A percentile compares a stretch with the other conserved stretches of the same genome.
Conservation (phyloP, 768 basidiomycete genomes). For the Sistotremastrum niveocremeum region DNA sequence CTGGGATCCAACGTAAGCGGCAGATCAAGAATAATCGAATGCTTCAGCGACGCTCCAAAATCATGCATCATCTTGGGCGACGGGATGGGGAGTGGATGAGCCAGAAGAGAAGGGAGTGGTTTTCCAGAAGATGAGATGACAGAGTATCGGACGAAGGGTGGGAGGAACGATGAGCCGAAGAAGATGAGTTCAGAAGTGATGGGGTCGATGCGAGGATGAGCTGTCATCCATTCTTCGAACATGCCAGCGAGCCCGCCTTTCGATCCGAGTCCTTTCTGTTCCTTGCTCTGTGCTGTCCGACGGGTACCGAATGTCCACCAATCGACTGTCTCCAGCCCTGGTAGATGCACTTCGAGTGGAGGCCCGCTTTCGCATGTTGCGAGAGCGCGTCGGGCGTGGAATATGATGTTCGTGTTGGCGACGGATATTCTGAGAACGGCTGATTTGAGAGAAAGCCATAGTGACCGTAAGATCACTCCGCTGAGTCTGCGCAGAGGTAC, state of each 20-base stretch:
- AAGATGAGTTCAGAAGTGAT: slow-evolving; percentile 13
- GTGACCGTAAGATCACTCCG: slow-evolving; percentile 16
- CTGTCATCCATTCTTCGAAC: slow-evolving; percentile 11
- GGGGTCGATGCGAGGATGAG: slow-evolving; percentile 10
- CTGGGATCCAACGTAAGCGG: slow-evolving; percentile 23
- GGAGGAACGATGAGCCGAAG: slow-evolving; percentile 10
- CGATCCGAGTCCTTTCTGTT: not conserved
- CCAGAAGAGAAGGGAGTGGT: slow-evolving; percentile 1
- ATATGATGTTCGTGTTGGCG: slow-evolving; percentile 24
- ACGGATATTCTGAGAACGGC: slow-evolving; percentile 9
- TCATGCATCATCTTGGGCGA: slow-evolving; percentile 23
- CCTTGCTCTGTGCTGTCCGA: slow-evolving; percentile 4
- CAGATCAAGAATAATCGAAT: slow-evolving; percentile 25
- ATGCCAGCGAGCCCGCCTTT: slow-evolving; percentile 8
- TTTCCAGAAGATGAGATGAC: slow-evolving; percentile 7
- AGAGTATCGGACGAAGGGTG: slow-evolving; percentile 11
- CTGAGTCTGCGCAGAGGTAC: slow-evolving; percentile 19
- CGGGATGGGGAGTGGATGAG: not conserved
- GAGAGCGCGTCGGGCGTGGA: slow-evolving; percentile 18
- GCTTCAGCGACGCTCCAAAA: slow-evolving; percentile 20
- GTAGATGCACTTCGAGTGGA: slow-evolving; percentile 19
- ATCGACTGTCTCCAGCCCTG: slow-evolving; percentile 21
- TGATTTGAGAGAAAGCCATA: slow-evolving; percentile 17
- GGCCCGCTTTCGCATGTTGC: slow-evolving; percentile 26
- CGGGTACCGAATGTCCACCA: slow-evolving; percentile 14